Base-by-base conservation (phyloP, 2,329 filamentous ascomycete species). In the Tolypocladium tropicale region DNA sequence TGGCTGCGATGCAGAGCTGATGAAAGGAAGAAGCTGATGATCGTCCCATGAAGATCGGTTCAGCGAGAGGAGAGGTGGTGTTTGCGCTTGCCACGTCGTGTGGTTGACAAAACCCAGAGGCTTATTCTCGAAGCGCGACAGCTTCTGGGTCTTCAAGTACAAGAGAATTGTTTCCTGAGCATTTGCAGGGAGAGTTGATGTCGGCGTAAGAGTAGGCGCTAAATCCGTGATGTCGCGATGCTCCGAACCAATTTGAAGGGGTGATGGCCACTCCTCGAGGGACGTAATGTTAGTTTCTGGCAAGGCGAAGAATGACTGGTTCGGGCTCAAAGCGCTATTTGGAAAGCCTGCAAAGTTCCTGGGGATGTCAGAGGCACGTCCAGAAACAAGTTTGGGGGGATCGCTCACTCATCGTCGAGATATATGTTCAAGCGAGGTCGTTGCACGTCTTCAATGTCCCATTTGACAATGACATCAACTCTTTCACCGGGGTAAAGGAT, bases 71-170 rank as follows among this genome's bases (percentile, higher is more conserved):
- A 65, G 55, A 3, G 63, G 62, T 4, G 48, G 51, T 2, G 54
- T 34, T 43, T 65, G 64, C 6, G 63, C 61, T 36, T 60, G 41
- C 65, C 65, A 67, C 0, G 56, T 55, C 0, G 65, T 67, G 53
- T 63, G 61, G 43, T 67, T 67, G 28, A 67, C 54, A n/a, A 62
- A 66, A 2, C 64, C 64, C 14, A 64, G 34, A 1, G 64, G 64
- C 25, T 53, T 58, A 52, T 67, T 64, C 6, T 57, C 59, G 11
- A 60, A 55, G 5, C 62, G 57, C 1, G 64, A 55, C 1, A 64
- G 58, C 21, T 59, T 61, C 50, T 65, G 61, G 12, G 61, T 66
- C 36, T 63, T 64, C 21, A 65, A 39, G 39, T 65, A 65, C 5
- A 65, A 49, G 5, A 65, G 33, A 1, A 65, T 51, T 0, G 62